phyloP scores from a whole-genome alignment of 2,329 filamentous ascomycete genomes.

The Phaeosphaeria sp. region DNA sequence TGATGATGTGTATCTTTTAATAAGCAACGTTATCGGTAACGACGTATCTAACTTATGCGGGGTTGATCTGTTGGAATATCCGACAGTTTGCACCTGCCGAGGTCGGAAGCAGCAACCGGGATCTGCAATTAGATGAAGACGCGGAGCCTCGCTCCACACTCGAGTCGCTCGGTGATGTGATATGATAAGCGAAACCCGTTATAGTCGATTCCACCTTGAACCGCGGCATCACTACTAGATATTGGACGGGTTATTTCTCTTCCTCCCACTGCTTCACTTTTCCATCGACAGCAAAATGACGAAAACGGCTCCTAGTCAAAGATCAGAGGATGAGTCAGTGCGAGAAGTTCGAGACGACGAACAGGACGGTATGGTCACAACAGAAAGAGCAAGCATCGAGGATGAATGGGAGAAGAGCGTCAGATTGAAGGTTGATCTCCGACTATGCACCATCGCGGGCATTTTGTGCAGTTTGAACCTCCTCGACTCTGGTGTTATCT shows the following conservation, averaged over 20 bases:
- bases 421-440: constrained; percentile 69
- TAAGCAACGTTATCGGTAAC: neutral
- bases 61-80: neutral
- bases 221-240: neutral
- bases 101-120: constrained; percentile 5
- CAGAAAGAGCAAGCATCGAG: constrained; percentile 15
- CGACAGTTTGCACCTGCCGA: constrained; percentile 4
- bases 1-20: neutral
- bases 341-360: constrained; percentile 20
- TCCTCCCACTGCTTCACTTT: constrained; percentile 1
- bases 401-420: constrained; percentile 55
- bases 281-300: constrained; percentile 14
- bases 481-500: constrained; percentile 73
- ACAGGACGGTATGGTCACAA: constrained; percentile 2
- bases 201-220: constrained; percentile 9
- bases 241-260: neutral
- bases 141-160: constrained; percentile 11
- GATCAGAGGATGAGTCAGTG: constrained; percentile 17
- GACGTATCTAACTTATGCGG: neutral
- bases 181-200: constrained; percentile 13
- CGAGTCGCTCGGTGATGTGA: constrained; percentile 6
- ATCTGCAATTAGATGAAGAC: constrained; percentile 14
- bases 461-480: constrained; percentile 74
- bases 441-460: constrained; percentile 73
- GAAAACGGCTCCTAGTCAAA: constrained; percentile 21